Base-by-base conservation (phyloP, 1,139 yeast species). In the Debaryomycetaceae sp. region DNA sequence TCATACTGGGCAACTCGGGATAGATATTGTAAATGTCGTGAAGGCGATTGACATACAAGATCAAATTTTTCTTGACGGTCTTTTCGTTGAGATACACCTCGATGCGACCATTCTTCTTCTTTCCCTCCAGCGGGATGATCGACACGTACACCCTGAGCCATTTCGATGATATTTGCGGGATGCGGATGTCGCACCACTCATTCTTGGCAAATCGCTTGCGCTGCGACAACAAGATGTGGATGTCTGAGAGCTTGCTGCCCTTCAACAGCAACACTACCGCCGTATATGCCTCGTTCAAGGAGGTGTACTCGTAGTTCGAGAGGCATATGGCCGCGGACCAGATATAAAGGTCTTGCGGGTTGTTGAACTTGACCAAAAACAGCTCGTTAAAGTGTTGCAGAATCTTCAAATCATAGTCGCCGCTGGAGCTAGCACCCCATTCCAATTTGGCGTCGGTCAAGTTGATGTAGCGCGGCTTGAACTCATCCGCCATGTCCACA, bases 171-270 rank as follows among this genome's bases (percentile, higher is more conserved):
- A 74, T 55, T 41, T 70, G 76, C 5, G 81, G 80, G 41, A 74
- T 64, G 34, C 80, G 51, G 36, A 75, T 49, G 43, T 74, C 69
- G 47, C 75, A 71, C 80, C 80, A 75, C 43, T 75, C 81, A 32
- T 50, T 61, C 35, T 68, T 65, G 15, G 66, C 50, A 32, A 60
- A 58, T 36, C 70, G 57, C 43, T 71, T 69, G 37, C 58, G 65
- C 30, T 66, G 66, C 3, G 72, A 63, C 34, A 75, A 56, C 23
- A 75, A 52, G 2, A 75, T 68, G 42, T 72, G 72, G 29, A 73
- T 63, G 44, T 75, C 81, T n/a, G 71, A 60, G 39, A 74, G 61
- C 37, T 63, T 56, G 4, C 74, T 58, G 1, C 77, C 80, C 41
- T 70, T 71, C n/a, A 69, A 50, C n/a, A 77, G 68, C 28, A 75